Percentiles rank a stretch among this genome's conserved stretches.
phyloP scores from a whole-genome alignment of 2,329 filamentous ascomycete species.

The Fusarium graminum region DNA sequence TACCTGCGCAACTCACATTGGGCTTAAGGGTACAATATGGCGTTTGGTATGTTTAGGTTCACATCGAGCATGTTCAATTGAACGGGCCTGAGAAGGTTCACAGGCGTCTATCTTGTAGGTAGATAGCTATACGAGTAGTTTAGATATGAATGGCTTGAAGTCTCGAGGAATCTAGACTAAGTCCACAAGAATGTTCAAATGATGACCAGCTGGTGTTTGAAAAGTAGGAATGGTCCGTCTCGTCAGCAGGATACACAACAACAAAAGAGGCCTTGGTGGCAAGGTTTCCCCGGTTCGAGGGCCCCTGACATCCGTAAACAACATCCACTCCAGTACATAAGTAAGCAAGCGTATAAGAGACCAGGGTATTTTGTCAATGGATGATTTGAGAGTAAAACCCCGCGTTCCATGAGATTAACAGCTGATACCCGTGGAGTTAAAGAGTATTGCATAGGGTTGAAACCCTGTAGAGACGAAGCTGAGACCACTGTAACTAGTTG shows the following conservation, averaged over 20 bases:
- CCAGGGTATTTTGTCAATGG: slow-evolving; percentile 5
- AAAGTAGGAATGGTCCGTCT: neutral
- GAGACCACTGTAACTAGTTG: neutral
- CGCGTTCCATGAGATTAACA: slow-evolving; percentile 30
- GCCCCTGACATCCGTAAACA: slow-evolving; percentile 18
- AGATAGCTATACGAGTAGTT: slow-evolving; percentile 21
- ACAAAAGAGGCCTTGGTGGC: slow-evolving; percentile 3
- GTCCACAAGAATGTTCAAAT: neutral
- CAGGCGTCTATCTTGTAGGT: neutral
- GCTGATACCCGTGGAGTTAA: neutral
- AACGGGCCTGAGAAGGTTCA: slow-evolving; percentile 16
- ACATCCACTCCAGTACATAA: slow-evolving; percentile 22
- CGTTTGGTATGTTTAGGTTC: slow-evolving; percentile 33
- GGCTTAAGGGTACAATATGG: slow-evolving; percentile 28
- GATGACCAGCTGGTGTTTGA: too few species aligned
- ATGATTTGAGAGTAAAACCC: slow-evolving; percentile 26
- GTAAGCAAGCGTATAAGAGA: neutral
- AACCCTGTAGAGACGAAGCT: neutral
- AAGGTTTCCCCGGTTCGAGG: slow-evolving; percentile 41
- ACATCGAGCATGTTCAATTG: slow-evolving; percentile 35
- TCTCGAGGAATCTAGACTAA: too few species aligned
- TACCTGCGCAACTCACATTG: slow-evolving; percentile 15
- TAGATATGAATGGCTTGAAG: slow-evolving; percentile 14
- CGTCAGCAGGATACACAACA: neutral
- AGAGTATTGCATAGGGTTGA: slow-evolving; percentile 4